A percentile compares a stretch with the other conserved stretches of the same genome.
Evolutionary conservation across 192 early-diverging fungal genomes (phyloP).

Genomic region (Backusella tuberculispora): DNA sequence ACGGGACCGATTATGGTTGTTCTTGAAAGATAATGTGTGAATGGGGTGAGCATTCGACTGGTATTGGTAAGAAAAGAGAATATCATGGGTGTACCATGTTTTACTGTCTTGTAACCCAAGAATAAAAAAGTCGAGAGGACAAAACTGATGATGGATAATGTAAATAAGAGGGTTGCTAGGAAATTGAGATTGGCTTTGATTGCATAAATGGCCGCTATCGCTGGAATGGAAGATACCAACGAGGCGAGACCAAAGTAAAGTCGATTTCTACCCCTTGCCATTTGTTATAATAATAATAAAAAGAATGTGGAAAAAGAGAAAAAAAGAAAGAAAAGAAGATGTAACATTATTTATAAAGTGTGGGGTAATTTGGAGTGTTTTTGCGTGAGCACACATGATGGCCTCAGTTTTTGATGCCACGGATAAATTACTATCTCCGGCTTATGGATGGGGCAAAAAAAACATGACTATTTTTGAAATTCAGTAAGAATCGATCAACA

Average conservation of each 20-base stretch:
- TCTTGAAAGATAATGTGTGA: conserved; percentile 24
- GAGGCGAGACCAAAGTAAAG: conserved; percentile 31
- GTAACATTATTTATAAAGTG: too few species aligned
- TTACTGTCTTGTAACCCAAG: conserved; percentile 34
- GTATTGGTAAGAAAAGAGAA: conserved; percentile 18
- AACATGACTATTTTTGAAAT: too few species aligned
- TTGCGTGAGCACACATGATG: too few species aligned
- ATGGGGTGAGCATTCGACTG: conserved; percentile 25
- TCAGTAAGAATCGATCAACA: too few species aligned
- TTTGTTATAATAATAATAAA: background rate
- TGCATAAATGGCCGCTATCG: conserved; percentile 22
- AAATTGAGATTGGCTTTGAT: conserved; percentile 21
- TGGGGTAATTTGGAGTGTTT: too few species aligned
- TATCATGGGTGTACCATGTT: conserved; percentile 24
- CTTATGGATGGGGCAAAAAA: too few species aligned
- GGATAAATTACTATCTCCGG: too few species aligned
- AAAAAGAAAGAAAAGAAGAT: too few species aligned
- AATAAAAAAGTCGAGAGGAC: conserved; percentile 24
- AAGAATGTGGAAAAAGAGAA: background rate
- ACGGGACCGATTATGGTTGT: conserved; percentile 28
- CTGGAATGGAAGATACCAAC: conserved; percentile 17
- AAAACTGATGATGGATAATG: conserved; percentile 22
- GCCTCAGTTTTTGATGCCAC: too few species aligned
- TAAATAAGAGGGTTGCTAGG: conserved; percentile 22
- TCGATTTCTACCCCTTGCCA: conserved; percentile 37